These are phyloP conservation scores for Auxenochlorella pyrenoidosa DNA, from an alignment of 139 green algal species.

Conservation along the genomic window DNA sequence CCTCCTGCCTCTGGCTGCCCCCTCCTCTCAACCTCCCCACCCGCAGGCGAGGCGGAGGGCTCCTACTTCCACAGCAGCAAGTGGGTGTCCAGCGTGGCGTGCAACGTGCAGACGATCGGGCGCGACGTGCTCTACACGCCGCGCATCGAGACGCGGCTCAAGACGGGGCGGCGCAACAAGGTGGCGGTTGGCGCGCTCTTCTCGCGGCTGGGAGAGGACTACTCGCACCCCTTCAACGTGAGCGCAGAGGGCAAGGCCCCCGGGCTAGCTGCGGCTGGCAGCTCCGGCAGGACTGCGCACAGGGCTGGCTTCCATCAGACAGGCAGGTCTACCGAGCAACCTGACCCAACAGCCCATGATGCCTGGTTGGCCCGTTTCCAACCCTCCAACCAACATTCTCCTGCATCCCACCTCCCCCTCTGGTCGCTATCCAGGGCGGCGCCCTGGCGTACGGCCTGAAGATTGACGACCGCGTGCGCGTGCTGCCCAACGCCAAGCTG, in stretches of 20 bases:
- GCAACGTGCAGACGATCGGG: slow-evolving; percentile 76
- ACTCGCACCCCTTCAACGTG: slow-evolving; percentile 55
- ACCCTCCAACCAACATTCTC: neutral
- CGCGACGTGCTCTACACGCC: slow-evolving; percentile 77
- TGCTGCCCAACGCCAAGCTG: slow-evolving; percentile 55
- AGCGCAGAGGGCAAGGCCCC: no score
- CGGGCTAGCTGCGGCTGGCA: no score
- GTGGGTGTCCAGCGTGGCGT: slow-evolving; percentile 57
- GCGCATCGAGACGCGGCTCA: slow-evolving; percentile 68
- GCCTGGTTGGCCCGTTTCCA: neutral
- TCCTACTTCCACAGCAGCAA: slow-evolving; percentile 58
- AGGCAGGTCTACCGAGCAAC: no score
- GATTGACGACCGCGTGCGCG: slow-evolving; percentile 59
- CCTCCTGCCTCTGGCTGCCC: no score
- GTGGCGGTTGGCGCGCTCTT: slow-evolving; percentile 48
- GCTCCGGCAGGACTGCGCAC: no score
- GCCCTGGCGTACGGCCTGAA: slow-evolving; percentile 59
- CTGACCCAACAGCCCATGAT: neutral
- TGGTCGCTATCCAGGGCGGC: slow-evolving; percentile 13
- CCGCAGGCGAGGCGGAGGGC: slow-evolving; percentile 63
- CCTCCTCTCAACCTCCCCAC: neutral
- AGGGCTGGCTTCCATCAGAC: no score
- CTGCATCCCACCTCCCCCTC: neutral
- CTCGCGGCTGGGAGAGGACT: slow-evolving; percentile 59
- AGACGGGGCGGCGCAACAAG: slow-evolving; percentile 53